Evolutionary conservation across 176 grass and related monocot genomes (phyloP), one percentile per base, ranked within the genome.

Genomic region (Musa itinerans): DNA sequence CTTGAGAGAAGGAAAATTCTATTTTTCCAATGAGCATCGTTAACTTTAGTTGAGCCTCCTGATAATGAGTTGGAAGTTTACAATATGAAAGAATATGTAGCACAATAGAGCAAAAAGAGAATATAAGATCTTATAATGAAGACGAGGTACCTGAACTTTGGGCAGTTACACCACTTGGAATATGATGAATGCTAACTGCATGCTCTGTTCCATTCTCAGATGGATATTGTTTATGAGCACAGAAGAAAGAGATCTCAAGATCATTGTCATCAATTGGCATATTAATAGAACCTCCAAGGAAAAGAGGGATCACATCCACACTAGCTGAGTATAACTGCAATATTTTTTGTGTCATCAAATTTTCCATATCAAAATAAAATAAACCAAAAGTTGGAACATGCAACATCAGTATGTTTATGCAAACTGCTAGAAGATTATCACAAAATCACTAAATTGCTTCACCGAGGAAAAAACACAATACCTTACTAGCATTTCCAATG

Each of bases 231-330:
- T 83, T 83, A 59, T 13, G 63, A 14, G 24, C 64, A 68, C 53
- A 65, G 10, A 52, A 76, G n/a, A 86, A 87, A 55, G 75, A 85
- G 50, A 87, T 89, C 52, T 93, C 76, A 34, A 98, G 51, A 87
- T 93, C 88, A 29, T 71, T 63, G 54, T 93, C 84, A 23, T 89
- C 84, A 55, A 98, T 76, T 55, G 85, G 72, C 80, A 91, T 63
- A 77, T 83, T 68, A 71, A 87, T 23, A 58, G 83, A 63, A 79
- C 82, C 82, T 80, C 89, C 86, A 58, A 98, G 87, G 84, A 93
- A 93, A 22, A 93, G 79, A 70, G 94, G 94, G 81, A 93, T 87
- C 82, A 98, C 80, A 66, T 98, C 86, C 48, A 98, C 90, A 71
- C 50, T 79, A 76, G 86, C 88, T 22, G 88, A 91, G 66, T 74